Evolutionary conservation across 1,284 basidiomycete genomes (phyloP).

Genomic region (Garcileccinum viscosum): DNA sequence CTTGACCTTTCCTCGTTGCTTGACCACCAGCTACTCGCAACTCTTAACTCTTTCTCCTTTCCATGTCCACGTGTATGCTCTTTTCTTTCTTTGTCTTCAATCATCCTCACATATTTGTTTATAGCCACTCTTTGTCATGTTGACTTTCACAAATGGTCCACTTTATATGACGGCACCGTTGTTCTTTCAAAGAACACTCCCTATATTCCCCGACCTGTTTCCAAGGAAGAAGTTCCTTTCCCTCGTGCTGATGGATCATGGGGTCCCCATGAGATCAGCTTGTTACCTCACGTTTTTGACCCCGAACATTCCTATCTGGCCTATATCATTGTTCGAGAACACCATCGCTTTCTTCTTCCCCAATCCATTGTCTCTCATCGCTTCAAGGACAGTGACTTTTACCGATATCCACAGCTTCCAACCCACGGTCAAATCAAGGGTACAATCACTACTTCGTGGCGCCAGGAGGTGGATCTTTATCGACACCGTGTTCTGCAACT

Average conservation of each 20-base stretch:
- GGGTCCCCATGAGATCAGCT: conserved; percentile 12
- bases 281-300: not conserved
- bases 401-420: conserved; percentile 3
- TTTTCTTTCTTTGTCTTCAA: too few relatives aligned
- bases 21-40: too few relatives aligned
- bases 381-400: conserved; percentile 12
- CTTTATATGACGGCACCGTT: not conserved
- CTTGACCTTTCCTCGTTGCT: too few relatives aligned
- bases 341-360: conserved; percentile 3
- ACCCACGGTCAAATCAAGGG: conserved; percentile 8
- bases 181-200: not conserved
- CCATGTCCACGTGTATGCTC: too few relatives aligned
- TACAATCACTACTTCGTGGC: not conserved
- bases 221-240: not conserved
- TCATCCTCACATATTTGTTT: not conserved
- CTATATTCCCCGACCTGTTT: conserved; percentile 4
- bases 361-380: not conserved
- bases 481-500: not conserved
- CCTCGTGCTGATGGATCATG: conserved; percentile 12
- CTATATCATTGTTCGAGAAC: not conserved
- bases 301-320: conserved; percentile 9
- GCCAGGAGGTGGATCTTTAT: not conserved
- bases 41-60: too few relatives aligned
- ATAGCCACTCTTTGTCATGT: not conserved
- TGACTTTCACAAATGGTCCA: conserved; percentile 15